Evolutionary conservation across 306 rosid genomes (phyloP).

Genomic region (Sicyos baderoa): DNA sequence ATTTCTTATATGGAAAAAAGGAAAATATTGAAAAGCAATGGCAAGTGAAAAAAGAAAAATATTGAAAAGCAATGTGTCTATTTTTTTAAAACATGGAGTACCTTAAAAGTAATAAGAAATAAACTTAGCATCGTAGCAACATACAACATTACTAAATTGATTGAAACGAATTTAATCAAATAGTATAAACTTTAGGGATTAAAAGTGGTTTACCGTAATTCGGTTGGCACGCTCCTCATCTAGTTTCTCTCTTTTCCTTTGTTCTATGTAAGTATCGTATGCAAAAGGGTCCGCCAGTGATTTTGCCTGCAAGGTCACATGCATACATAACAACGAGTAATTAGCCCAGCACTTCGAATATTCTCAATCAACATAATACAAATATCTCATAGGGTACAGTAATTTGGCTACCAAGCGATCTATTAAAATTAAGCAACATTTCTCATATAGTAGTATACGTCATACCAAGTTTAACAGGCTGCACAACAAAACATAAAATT

Average conservation of each 20-base stretch:
- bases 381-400: not conserved
- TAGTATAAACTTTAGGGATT: not conserved
- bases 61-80: too few relatives aligned
- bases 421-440: not conserved
- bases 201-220: slow-evolving; percentile 48
- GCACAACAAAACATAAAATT: not conserved
- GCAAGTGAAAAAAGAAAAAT: not conserved
- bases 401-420: not conserved
- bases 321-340: slow-evolving; percentile 5
- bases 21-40: not conserved
- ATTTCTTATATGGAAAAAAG: not conserved
- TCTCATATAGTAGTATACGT: not conserved
- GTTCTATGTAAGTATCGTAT: slow-evolving; percentile 48
- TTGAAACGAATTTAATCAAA: not conserved
- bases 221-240: slow-evolving; percentile 72
- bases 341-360: slow-evolving; percentile 1
- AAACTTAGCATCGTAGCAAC: not conserved
- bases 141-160: not conserved
- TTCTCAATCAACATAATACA: not conserved
- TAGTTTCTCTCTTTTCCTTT: slow-evolving; percentile 51
- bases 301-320: slow-evolving; percentile 60
- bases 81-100: not conserved
- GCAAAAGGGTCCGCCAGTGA: slow-evolving; percentile 57
- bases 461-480: slow-evolving; percentile 18
- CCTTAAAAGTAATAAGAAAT: not conserved